A percentile compares a stretch with the other conserved stretches of the same genome.
phyloP scores from a whole-genome alignment of 768 basidiomycete species.

The Auricularia heimuer region DNA sequence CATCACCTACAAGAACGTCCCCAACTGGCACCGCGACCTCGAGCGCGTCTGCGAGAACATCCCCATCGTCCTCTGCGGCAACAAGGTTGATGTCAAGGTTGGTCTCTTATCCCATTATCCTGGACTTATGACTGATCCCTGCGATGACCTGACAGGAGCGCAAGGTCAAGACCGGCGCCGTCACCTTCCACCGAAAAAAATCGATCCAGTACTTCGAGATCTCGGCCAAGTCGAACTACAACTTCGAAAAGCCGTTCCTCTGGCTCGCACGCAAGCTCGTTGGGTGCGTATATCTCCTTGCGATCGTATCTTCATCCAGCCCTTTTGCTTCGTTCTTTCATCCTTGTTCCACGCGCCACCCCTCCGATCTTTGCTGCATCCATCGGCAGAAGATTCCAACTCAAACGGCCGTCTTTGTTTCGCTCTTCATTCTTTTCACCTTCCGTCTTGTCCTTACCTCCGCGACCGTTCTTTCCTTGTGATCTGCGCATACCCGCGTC shows the following conservation, averaged over 20 bases:
- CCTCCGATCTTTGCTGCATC: not conserved
- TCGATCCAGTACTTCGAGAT: slow-evolving; percentile 99
- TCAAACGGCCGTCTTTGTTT: not conserved
- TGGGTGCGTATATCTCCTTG: slow-evolving; percentile 47
- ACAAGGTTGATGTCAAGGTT: slow-evolving; percentile 99
- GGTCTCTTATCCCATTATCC: slow-evolving; percentile 8
- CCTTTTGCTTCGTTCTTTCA: not conserved
- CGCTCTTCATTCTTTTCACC: not conserved
- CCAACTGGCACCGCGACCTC: slow-evolving; percentile 99
- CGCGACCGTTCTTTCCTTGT: not conserved
- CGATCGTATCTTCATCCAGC: too few relatives aligned
- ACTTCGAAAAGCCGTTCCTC: slow-evolving; percentile 99
- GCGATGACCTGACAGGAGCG: slow-evolving; percentile 58
- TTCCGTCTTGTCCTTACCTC: not conserved
- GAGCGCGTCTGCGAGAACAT: slow-evolving; percentile 99
- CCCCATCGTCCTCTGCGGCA: slow-evolving; percentile 97
- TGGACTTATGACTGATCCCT: not conserved
- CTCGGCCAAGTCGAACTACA: slow-evolving; percentile 99
- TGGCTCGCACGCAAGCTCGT: slow-evolving; percentile 98
- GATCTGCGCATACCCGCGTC: too few relatives aligned
- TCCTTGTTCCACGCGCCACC: not conserved
- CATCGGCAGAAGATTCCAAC: not conserved
- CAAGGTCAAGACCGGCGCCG: slow-evolving; percentile 97
- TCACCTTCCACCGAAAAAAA: slow-evolving; percentile 99
- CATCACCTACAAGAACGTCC: slow-evolving; percentile 99